Base-by-base conservation (phyloP, 2,329 filamentous ascomycete genomes). In the Talaromyces verruculosus region DNA sequence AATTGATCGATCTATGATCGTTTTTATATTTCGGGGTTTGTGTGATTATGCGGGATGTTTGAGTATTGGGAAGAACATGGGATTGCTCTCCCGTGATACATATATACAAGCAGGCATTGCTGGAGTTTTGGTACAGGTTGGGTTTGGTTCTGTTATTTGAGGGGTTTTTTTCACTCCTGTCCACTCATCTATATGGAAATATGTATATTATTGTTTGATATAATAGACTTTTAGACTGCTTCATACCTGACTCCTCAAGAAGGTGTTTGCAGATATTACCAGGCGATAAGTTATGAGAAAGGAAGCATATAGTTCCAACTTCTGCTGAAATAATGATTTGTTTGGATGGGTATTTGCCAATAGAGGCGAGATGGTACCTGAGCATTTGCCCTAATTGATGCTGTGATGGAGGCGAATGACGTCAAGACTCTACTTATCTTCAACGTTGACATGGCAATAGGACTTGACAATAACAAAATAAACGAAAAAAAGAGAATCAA, bases 51-150 rank as follows among this genome's bases (percentile, higher is more conserved):
- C 5, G 22, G 61, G 30, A 49, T 59, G n/a, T 49, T 22, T 61
- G 33, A 25, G n/a, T 22, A 15, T 22, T 4, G n/a, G 47, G 53
- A 55, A 35, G n/a, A 55, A 3, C 30, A 55, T 55, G 30, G 28
- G 17, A 7, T 35, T 55, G 30, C 1, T 43, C 10, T 25, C 10
- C 68, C 68, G 67, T 69, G 62, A 66, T 70, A 72, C 68, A 67
- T 71, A 72, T 67, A 70, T 63, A 39, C 59, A 57, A 59, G 66
- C 68, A 65, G 70, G 72, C 72, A 73, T 73, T 71, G 59, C 67
- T 63, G 72, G 72, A 69, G 72, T 73, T 73, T 41, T 45, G 45
- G 45, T 58, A 64, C 7, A 35, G 47, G 49, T 13, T 58, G 39
- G 61, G 62, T 22, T 58, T 35, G 35, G 28, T 63, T 57, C 7